phyloP scores from a whole-genome alignment of 495 filamentous ascomycete genomes.

The Aspergillus cavernicola region DNA sequence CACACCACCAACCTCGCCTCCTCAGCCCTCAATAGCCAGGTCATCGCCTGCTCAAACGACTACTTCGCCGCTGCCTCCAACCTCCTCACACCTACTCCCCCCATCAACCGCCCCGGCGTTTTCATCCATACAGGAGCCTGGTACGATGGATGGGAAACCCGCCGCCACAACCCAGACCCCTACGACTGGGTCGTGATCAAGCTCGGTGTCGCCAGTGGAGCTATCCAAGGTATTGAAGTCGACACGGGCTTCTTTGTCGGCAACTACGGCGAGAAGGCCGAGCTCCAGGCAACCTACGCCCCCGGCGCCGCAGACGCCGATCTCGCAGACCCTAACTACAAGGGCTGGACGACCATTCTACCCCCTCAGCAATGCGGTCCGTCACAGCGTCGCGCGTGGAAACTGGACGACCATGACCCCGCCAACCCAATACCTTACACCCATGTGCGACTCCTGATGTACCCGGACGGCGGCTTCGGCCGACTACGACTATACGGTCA shows the following conservation, averaged over 20 bases:
- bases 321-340: slow-evolving; percentile 54
- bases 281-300: slow-evolving; percentile 72
- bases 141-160: slow-evolving; percentile 96
- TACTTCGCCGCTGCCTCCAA: slow-evolving; percentile 85
- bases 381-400: slow-evolving; percentile 73
- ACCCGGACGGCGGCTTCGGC: slow-evolving; percentile 91
- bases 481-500: slow-evolving; percentile 78
- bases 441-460: slow-evolving; percentile 85
- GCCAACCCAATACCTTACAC: slow-evolving; percentile 66
- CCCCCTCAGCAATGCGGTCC: slow-evolving; percentile 69
- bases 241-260: slow-evolving; percentile 85
- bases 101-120: slow-evolving; percentile 73
- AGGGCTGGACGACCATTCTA: slow-evolving; percentile 72
- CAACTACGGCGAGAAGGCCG: slow-evolving; percentile 81
- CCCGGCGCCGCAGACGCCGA: slow-evolving; percentile 53
- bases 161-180: slow-evolving; percentile 73
- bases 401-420: slow-evolving; percentile 44
- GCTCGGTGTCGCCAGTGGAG: slow-evolving; percentile 74
- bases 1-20: slow-evolving; percentile 70
- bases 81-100: slow-evolving; percentile 69
- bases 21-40: slow-evolving; percentile 63
- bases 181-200: slow-evolving; percentile 84
- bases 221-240: slow-evolving; percentile 74
- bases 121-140: slow-evolving; percentile 85
- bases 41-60: slow-evolving; percentile 79